phyloP scores from a whole-genome alignment of 495 filamentous ascomycete genomes.

The Penicillium alfredii region DNA sequence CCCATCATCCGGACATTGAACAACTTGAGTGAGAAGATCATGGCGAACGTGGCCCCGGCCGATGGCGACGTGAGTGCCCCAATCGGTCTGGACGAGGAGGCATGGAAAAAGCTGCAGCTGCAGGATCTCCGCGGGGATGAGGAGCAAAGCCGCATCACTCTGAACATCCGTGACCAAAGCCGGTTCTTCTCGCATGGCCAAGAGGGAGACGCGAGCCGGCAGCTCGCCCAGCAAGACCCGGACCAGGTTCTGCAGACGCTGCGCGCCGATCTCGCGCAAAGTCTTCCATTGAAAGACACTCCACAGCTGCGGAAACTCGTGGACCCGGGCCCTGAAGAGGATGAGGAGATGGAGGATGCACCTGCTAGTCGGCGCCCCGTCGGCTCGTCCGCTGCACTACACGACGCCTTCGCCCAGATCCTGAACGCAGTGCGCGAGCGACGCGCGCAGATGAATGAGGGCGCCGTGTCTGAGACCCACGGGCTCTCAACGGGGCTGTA shows the following conservation, averaged over 20 bases:
- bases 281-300: conserved; percentile 52
- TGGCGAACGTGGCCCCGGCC: conserved; percentile 73
- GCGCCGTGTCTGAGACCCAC: conserved; percentile 40
- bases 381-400: conserved; percentile 32
- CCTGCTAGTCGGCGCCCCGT: conserved; percentile 24
- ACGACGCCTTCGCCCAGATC: conserved; percentile 37
- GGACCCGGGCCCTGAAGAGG: conserved; percentile 57
- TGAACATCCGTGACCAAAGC: conserved; percentile 82
- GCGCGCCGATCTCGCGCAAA: conserved; percentile 51
- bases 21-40: conserved; percentile 79
- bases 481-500: conserved; percentile 61
- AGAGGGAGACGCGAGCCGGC: conserved; percentile 48
- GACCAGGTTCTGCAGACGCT: conserved; percentile 58
- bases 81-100: conserved; percentile 66
- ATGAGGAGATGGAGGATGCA: conserved; percentile 47
- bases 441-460: conserved; percentile 29
- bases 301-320: conserved; percentile 35
- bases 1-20: conserved; percentile 85
- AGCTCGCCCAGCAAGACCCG: conserved; percentile 63
- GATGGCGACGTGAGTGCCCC: conserved; percentile 61
- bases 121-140: conserved; percentile 74
- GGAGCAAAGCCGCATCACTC: conserved; percentile 65
- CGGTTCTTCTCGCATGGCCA: conserved; percentile 67
- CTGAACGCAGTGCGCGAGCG: conserved; percentile 41
- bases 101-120: conserved; percentile 68